Base-by-base conservation (phyloP, 1,284 basidiomycete species). In the Ceratobasidium sp. region DNA sequence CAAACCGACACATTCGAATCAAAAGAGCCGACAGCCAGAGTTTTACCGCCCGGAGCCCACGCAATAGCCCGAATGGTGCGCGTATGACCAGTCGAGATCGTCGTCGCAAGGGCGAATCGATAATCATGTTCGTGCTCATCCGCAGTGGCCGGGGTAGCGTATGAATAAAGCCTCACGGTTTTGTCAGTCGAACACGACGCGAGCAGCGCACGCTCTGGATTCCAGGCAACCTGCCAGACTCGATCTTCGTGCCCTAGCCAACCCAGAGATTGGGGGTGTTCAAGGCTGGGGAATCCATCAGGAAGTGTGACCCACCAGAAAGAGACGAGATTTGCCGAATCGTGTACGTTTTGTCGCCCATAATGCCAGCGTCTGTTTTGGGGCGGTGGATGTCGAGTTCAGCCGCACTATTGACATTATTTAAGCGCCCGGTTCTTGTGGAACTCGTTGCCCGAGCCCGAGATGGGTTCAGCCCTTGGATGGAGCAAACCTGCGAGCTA, bases 111-210 rank as follows among this genome's bases (percentile, higher is more conserved):
- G 12, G 83, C 80, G 80, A 94, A 92, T 3, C 76, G 77, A 0
- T 82, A 75, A n/a, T 75, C 74, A 4, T 73, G 55, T 1, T 78
- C 76, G 3, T 67, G 32, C 39, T 58, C 62, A 18, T 82, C 78
- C n/a, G n/a, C n/a, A 18, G 78, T 62, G 14, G 78, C 72, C 36
- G 76, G 74, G 12, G 80, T 77, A 30, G 81, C 81, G 82, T 96
- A 98, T 30, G 84, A 84, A 80, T 93, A 97, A 71, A 99, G 81
- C 50, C 94, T 86, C 72, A 98, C 92, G 2, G 93, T 89, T 81
- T 95, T 97, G 82, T 99, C 97, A 8, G 93, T 90, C 2, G 96
- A 98, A 80, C 96, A 98, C 4, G 95, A 94, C 0, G 97, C 96
- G 16, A 99, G 84, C 16, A 97, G 80, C 0, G 92, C 87, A 74